These are phyloP conservation scores for Ulota crispa DNA, from an alignment of 225 moss, liverwort and hornwort species.

Conservation along the genomic window DNA sequence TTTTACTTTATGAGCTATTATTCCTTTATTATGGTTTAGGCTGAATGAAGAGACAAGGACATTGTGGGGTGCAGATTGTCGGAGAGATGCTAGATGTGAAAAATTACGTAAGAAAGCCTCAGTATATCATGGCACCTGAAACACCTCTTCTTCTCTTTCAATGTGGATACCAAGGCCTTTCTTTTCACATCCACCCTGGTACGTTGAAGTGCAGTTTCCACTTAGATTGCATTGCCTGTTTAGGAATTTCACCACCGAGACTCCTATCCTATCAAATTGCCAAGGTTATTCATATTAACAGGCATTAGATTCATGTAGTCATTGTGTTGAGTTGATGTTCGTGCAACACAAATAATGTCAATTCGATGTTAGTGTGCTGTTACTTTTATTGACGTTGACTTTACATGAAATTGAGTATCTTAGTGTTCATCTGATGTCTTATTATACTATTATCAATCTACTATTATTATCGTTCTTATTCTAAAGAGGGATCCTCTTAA, in stretches of 20 bases:
- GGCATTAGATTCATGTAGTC: neutral
- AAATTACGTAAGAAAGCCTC: conserved; percentile 68
- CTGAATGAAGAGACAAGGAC: conserved; percentile 7
- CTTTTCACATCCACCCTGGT: conserved; percentile 70
- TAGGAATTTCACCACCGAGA: neutral
- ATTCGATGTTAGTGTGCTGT: neutral
- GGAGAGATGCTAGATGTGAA: conserved; percentile 72
- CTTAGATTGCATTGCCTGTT: neutral
- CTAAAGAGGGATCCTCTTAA: neutral
- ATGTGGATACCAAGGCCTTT: conserved; percentile 84
- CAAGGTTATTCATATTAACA: neutral
- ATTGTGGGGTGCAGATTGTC: conserved; percentile 55
- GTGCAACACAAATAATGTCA: neutral
- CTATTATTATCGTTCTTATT: too few relatives aligned
- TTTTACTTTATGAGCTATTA: neutral
- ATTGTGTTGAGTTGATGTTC: neutral
- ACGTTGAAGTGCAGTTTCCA: conserved; percentile 12
- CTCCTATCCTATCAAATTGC: neutral
- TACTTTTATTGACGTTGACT: too few relatives aligned
- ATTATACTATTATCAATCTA: neutral
- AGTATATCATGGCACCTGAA: conserved; percentile 90
- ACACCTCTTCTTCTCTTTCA: conserved; percentile 67
- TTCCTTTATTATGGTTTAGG: neutral
- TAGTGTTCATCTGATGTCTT: neutral
- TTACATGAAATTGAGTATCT: too few relatives aligned